Evolutionary conservation across 495 filamentous ascomycete species (phyloP), one percentile per base, ranked within the genome.

Genomic region (Rusavskia elegans): DNA sequence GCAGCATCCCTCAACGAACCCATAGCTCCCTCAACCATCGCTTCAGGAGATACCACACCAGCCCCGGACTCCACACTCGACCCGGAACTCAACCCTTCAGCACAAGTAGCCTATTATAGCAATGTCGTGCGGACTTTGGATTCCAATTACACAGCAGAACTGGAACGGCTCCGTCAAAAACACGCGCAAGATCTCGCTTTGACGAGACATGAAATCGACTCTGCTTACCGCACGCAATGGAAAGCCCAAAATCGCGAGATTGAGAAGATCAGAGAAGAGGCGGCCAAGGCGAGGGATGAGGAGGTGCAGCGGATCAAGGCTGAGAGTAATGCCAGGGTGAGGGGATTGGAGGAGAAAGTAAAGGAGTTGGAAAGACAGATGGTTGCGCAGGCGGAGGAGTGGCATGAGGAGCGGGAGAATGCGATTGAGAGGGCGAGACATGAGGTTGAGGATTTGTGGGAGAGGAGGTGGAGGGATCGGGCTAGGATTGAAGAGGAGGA

Each of bases 371-470:
- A 49, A 25, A 19, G 36, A 17, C 39, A 48, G 9, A 36, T 51
- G n/a, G 39, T 30, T 27, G 51, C 50, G 16, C 49, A 53, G 45
- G 30, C 25, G 11, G 36, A 17, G 16, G 41, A 36, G 32, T 29
- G 51, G 23, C 30, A 55, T 6, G 45, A 51, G 44, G 27, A 51
- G 32, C 25, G 51, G 25, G 35, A 51, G 38, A 32, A 16, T 16
- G 40, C 32, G 6, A 48, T 64, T 14, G 61, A 62, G 37, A 60
- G 50, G 46, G 58, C 59, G 23, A 48, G 59, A 16, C 53, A 65
- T 48, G 59, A 57, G 16, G 55, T 66, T n/a, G 64, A 66, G 46
- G 59, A 64, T 35, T 36, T 59, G 0, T 66, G 63, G 64, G 59
- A 66, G 49, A 44, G 48, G 36, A 37, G 63, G 32, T 66, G 63